A percentile compares a stretch with the other conserved stretches of the same genome.
phyloP scores from a whole-genome alignment of 164 flowering plant genomes.

The Tetracentron sinense region DNA sequence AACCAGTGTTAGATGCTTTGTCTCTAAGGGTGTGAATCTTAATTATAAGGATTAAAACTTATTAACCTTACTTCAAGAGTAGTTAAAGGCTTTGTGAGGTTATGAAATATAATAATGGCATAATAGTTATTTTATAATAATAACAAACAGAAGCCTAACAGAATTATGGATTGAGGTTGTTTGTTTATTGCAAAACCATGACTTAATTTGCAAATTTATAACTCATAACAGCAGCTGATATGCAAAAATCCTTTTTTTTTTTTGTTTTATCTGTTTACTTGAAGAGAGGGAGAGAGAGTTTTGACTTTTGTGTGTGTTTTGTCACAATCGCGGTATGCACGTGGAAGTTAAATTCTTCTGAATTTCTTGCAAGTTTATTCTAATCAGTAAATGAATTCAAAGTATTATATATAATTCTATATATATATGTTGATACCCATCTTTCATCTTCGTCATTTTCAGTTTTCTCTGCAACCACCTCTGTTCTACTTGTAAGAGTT shows the following conservation, averaged over 20 bases:
- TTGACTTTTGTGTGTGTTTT: conserved; percentile 28
- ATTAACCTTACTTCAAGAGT: too few species aligned
- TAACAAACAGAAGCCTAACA: too few species aligned
- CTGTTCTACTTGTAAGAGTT: conserved; percentile 23
- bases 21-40: too few species aligned
- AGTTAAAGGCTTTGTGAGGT: too few species aligned
- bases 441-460: conserved; percentile 31
- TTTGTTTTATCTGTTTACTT: conserved; percentile 18
- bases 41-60: too few species aligned
- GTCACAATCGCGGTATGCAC: conserved; percentile 60
- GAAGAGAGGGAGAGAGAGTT: conserved; percentile 26
- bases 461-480: conserved; percentile 19
- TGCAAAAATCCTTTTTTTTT: conserved; percentile 2
- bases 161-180: too few species aligned
- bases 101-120: too few species aligned
- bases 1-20: too few species aligned
- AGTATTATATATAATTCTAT: conserved; percentile 6
- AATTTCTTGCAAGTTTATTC: conserved; percentile 14
- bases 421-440: conserved; percentile 27
- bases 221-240: too few species aligned
- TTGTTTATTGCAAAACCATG: too few species aligned
- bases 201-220: too few species aligned
- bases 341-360: conserved; percentile 50
- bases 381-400: conserved; percentile 18
- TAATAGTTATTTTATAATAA: too few species aligned